Evolutionary conservation across 495 filamentous ascomycete genomes (phyloP).

Genomic region (Penicillium pancosmium): DNA sequence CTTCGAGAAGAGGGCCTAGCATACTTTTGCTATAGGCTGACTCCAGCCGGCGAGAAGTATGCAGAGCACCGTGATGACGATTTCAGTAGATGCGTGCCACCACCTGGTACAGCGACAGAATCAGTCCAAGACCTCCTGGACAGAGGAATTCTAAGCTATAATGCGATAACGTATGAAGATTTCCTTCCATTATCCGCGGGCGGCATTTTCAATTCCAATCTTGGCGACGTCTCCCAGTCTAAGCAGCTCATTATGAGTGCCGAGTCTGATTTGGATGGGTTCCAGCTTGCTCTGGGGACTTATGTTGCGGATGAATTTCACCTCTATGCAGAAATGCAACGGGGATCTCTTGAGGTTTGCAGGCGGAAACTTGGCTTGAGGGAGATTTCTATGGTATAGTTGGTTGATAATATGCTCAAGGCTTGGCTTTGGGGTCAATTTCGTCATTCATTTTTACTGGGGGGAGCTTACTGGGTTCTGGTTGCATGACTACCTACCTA

Average conservation of each 20-base stretch:
- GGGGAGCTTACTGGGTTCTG: neutral
- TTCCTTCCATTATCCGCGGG: constrained; percentile 47
- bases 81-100: neutral
- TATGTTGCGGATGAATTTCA: constrained; percentile 32
- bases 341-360: constrained; percentile 27
- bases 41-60: constrained; percentile 8
- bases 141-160: constrained; percentile 24
- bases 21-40: constrained; percentile 35
- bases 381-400: constrained; percentile 9
- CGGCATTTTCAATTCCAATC: constrained; percentile 47
- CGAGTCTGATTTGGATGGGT: constrained; percentile 37
- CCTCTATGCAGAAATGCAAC: constrained; percentile 35
- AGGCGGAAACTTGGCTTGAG: constrained; percentile 20
- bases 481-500: neutral
- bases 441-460: neutral
- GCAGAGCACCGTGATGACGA: constrained; percentile 6
- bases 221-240: constrained; percentile 25
- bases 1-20: constrained; percentile 33
- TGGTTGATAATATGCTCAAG: neutral
- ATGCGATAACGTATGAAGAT: constrained; percentile 47
- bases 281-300: constrained; percentile 30
- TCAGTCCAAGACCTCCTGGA: constrained; percentile 28
- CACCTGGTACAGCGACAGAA: neutral
- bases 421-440: neutral
- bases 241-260: constrained; percentile 34